Percentiles rank a stretch among this genome's conserved stretches.
These are phyloP conservation scores for Diversispora epigaea DNA, from an alignment of 192 early-diverging fungal species.

Conservation along the genomic window DNA sequence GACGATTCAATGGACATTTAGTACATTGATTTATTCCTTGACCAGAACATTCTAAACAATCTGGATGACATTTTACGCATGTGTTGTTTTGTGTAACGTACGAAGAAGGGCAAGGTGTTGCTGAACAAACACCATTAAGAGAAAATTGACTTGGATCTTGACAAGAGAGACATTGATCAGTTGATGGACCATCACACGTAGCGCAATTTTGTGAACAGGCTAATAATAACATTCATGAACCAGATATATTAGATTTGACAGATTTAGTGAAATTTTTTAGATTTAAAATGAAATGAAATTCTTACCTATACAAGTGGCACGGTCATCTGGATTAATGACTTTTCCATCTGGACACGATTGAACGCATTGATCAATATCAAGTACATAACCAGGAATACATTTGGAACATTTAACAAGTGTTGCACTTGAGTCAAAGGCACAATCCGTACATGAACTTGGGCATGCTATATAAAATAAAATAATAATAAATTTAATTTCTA, in stretches of 20 bases:
- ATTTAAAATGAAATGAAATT: background rate
- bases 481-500: background rate
- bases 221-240: background rate
- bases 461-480: background rate
- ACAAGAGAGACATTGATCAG: slow-evolving; percentile 9
- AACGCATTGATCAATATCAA: background rate
- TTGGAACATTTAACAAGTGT: background rate
- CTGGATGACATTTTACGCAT: slow-evolving; percentile 24
- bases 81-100: background rate
- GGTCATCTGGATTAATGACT: background rate
- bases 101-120: background rate
- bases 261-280: too few relatives aligned
- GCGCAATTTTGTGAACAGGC: background rate
- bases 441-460: background rate
- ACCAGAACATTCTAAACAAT: slow-evolving; percentile 29
- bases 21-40: slow-evolving; percentile 19
- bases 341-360: background rate
- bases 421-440: background rate
- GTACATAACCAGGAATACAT: slow-evolving; percentile 15
- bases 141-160: background rate
- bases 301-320: background rate
- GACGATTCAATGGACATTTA: slow-evolving; percentile 30
- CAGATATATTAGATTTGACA: background rate
- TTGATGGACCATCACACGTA: slow-evolving; percentile 8
- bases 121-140: slow-evolving; percentile 9